Percentiles rank a stretch among this genome's conserved stretches.
These are phyloP conservation scores for Kappamyces sp. DNA, from an alignment of 192 early-diverging fungal genomes.

Conservation along the genomic window DNA sequence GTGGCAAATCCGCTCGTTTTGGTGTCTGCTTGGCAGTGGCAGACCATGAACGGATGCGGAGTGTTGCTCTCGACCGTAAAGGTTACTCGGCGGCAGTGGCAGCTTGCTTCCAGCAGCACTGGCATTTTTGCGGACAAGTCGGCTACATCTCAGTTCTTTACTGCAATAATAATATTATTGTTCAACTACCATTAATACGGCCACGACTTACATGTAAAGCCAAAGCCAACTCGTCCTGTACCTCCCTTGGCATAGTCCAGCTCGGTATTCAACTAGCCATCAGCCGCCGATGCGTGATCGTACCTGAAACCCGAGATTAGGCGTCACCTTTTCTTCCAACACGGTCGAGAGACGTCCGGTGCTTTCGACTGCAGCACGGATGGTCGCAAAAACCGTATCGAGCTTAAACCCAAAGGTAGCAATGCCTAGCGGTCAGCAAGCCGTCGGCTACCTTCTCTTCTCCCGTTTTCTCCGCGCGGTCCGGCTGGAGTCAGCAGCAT, in stretches of 20 bases:
- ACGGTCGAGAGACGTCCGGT: slow-evolving; percentile 80
- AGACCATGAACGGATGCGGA: too few relatives aligned
- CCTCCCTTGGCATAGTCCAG: slow-evolving; percentile 89
- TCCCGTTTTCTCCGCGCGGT: slow-evolving; percentile 39
- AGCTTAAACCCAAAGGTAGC: slow-evolving; percentile 96
- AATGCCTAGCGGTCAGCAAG: slow-evolving; percentile 29
- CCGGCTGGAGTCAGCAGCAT: slow-evolving; percentile 55
- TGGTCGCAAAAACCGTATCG: slow-evolving; percentile 84
- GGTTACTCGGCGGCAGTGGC: too few relatives aligned
- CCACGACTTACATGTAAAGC: too few relatives aligned
- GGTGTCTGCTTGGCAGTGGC: too few relatives aligned
- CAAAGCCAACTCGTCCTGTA: slow-evolving; percentile 62
- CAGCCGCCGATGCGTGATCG: slow-evolving; percentile 10
- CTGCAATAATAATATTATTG: too few relatives aligned
- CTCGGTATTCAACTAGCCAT: slow-evolving; percentile 65
- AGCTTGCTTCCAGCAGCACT: too few relatives aligned
- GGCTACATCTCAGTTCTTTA: too few relatives aligned
- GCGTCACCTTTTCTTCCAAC: slow-evolving; percentile 92
- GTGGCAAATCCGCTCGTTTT: too few relatives aligned
- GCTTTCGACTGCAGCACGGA: slow-evolving; percentile 89
- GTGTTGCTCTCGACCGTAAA: too few relatives aligned
- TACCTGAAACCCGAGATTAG: slow-evolving; percentile 83
- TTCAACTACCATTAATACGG: too few relatives aligned
- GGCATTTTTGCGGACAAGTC: too few relatives aligned
- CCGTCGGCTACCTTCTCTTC: slow-evolving; percentile 63